phyloP scores from a whole-genome alignment of 1,284 basidiomycete genomes.

The Leccinum fallax region DNA sequence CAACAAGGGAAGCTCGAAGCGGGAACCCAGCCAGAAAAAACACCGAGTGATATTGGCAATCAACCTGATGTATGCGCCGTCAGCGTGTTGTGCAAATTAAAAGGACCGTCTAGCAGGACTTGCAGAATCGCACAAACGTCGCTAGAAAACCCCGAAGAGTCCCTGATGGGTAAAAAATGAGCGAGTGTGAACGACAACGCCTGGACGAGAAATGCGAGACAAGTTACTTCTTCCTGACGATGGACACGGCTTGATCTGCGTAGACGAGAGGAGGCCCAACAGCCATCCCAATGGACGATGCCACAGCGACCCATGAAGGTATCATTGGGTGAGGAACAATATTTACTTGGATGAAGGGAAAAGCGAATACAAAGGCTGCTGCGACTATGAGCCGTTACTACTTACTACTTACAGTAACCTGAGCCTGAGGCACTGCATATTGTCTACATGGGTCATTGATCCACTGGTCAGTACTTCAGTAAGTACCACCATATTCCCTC shows the following conservation, averaged over 20 bases:
- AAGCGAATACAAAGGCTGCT: not conserved
- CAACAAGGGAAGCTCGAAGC: constrained; percentile 75
- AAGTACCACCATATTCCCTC: not conserved
- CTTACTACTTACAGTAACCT: not conserved
- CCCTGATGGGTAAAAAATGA: constrained; percentile 46
- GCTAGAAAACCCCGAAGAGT: constrained; percentile 82
- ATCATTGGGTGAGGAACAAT: constrained; percentile 5
- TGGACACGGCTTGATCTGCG: constrained; percentile 75
- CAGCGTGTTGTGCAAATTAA: constrained; percentile 10
- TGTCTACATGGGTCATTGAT: no score
- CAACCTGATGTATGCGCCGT: constrained; percentile 45
- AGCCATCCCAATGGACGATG: constrained; percentile 55
- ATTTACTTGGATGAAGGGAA: not conserved
- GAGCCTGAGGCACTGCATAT: not conserved
- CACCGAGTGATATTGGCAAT: constrained; percentile 83
- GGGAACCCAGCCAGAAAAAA: constrained; percentile 87
- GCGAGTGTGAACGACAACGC: constrained; percentile 21
- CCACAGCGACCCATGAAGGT: constrained; percentile 44
- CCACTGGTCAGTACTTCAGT: no score
- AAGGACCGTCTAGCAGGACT: constrained; percentile 22
- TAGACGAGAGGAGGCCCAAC: constrained; percentile 69
- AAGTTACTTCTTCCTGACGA: constrained; percentile 66
- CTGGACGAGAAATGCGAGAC: constrained; percentile 7
- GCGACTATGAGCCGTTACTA: not conserved
- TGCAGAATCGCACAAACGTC: constrained; percentile 82